These are phyloP conservation scores for Haplosporangium sp. DNA, from an alignment of 371 early-diverging fungal species.

Conservation along the genomic window DNA sequence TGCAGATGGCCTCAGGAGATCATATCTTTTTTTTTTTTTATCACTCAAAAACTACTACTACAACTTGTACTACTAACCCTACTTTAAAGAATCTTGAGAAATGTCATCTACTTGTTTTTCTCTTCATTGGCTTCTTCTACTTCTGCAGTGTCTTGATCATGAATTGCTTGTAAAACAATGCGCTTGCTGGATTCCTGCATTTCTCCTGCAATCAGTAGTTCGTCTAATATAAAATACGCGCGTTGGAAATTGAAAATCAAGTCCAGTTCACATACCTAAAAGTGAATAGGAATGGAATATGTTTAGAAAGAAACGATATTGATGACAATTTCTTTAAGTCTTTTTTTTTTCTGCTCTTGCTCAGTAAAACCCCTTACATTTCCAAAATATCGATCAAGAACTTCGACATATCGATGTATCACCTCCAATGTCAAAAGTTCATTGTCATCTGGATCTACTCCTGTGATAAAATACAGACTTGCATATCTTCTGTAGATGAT, in stretches of 20 bases:
- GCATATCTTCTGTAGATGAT: conserved; percentile 97
- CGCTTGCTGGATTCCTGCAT: conserved; percentile 67
- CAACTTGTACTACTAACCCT: too few species aligned
- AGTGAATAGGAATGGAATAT: not conserved
- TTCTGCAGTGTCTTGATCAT: not conserved
- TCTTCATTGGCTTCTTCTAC: conserved; percentile 1
- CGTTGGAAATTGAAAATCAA: conserved; percentile 67
- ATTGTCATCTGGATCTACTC: conserved; percentile 91
- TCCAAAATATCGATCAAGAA: conserved; percentile 96
- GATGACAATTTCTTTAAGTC: not conserved
- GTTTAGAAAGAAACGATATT: not conserved
- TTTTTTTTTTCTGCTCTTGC: not conserved
- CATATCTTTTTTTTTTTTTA: too few species aligned
- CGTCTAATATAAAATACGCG: conserved; percentile 90
- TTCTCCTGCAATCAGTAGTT: conserved; percentile 86
- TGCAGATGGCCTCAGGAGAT: too few species aligned
- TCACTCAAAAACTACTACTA: too few species aligned
- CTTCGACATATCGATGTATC: conserved; percentile 97
- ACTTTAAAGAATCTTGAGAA: too few species aligned
- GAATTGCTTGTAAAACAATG: not conserved
- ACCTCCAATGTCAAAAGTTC: conserved; percentile 94
- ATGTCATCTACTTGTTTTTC: not conserved
- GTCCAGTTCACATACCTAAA: conserved; percentile 87
- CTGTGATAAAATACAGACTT: conserved; percentile 93
- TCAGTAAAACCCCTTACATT: conserved; percentile 69